Evolutionary conservation across 371 early-diverging fungal species (phyloP).

Genomic region (Mortierella sp.): DNA sequence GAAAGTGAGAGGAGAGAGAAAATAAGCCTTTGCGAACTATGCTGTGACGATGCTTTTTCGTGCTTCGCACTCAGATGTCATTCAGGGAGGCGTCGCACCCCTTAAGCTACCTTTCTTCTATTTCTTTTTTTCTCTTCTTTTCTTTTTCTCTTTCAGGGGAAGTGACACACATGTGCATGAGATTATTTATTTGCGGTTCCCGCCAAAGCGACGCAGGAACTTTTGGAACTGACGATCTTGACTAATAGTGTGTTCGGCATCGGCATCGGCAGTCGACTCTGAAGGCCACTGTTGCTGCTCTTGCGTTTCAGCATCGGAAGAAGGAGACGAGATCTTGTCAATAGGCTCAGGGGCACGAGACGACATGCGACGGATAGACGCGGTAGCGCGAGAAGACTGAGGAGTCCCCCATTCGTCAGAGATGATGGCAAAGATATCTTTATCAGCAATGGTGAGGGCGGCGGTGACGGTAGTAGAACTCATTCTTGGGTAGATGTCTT

Average conservation of each 20-base stretch:
- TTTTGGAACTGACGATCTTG: constrained; percentile 9
- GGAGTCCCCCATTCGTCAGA: background rate
- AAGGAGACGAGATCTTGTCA: background rate
- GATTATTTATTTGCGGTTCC: background rate
- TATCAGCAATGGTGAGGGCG: background rate
- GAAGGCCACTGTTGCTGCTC: background rate
- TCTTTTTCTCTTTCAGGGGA: background rate
- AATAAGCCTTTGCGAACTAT: too few relatives aligned
- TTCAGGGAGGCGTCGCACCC: too few relatives aligned
- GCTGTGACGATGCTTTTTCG: too few relatives aligned
- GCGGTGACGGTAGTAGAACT: background rate
- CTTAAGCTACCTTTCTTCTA: too few relatives aligned
- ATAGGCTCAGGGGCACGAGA: background rate
- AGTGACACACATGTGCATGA: background rate
- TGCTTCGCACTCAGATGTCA: too few relatives aligned
- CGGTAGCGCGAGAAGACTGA: background rate
- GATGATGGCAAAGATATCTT: background rate
- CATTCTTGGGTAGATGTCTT: background rate
- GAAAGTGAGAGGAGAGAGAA: too few relatives aligned
- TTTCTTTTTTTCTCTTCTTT: too few relatives aligned
- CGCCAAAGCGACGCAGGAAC: constrained; percentile 3
- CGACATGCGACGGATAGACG: background rate
- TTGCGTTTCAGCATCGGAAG: background rate
- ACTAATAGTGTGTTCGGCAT: background rate
- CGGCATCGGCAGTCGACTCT: background rate